A percentile compares a stretch with the other conserved stretches of the same genome.
Evolutionary conservation across 805 yeast species (phyloP).

Genomic region (Komagataella populi): DNA sequence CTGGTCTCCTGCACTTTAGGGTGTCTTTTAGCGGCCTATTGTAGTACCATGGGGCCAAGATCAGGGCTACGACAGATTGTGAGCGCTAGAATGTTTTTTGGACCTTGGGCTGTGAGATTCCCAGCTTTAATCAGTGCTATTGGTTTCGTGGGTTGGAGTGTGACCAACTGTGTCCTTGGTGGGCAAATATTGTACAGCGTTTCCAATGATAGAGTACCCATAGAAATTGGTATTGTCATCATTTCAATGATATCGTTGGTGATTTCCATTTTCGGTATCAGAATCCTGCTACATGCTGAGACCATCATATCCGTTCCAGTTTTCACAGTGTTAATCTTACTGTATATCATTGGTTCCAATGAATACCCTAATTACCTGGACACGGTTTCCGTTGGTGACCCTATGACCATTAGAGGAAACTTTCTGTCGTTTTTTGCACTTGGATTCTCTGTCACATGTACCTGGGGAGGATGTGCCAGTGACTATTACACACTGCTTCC

Average conservation of each 20-base stretch:
- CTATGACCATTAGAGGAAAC: conserved; percentile 32
- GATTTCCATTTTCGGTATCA: conserved; percentile 70
- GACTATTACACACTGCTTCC: conserved; percentile 80
- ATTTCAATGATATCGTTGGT: conserved; percentile 49
- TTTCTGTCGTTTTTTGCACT: conserved; percentile 62
- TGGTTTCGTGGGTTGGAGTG: conserved; percentile 89
- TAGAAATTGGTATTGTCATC: conserved; percentile 63
- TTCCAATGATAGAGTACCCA: conserved; percentile 50
- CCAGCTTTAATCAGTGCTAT: conserved; percentile 59
- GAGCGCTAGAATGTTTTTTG: conserved; percentile 65
- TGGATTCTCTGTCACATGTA: conserved; percentile 65
- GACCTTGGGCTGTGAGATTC: conserved; percentile 74
- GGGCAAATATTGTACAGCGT: conserved; percentile 68
- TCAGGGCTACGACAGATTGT: conserved; percentile 89
- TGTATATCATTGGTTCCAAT: conserved; percentile 49
- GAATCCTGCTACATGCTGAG: conserved; percentile 56
- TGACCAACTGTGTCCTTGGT: conserved; percentile 79
- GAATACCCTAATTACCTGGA: conserved; percentile 21
- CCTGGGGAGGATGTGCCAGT: conserved; percentile 83
- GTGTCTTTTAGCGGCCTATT: conserved; percentile 66
- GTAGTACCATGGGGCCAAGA: conserved; percentile 79
- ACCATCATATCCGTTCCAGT: conserved; percentile 58
- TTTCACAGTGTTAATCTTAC: conserved; percentile 45
- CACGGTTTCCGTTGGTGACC: conserved; percentile 21
- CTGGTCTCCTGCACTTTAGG: conserved; percentile 54